Percentiles rank a stretch among this genome's conserved stretches.
Evolutionary conservation across 164 flowering plant genomes (phyloP).

Genomic region (Hamamelis virginiana): DNA sequence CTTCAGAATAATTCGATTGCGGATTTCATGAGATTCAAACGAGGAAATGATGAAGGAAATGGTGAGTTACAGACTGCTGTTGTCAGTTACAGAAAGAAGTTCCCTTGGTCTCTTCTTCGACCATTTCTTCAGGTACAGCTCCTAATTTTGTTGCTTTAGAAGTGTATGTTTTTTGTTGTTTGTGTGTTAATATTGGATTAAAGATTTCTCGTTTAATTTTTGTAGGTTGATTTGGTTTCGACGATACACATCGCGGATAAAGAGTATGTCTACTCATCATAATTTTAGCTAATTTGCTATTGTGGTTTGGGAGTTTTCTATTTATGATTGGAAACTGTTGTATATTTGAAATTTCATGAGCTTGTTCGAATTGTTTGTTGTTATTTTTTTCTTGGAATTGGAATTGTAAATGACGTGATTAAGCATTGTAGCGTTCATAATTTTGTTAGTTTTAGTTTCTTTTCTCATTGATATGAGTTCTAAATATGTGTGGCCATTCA

Average conservation of each 20-base stretch:
- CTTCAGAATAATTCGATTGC: constrained; percentile 64
- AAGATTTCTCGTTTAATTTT: constrained; percentile 1
- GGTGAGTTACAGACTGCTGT: constrained; percentile 93
- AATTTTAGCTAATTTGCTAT: not conserved
- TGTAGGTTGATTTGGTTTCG: constrained; percentile 97
- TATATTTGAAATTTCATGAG: no score
- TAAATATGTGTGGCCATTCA: no score
- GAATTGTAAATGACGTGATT: no score
- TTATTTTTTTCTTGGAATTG: no score
- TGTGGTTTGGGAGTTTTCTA: not conserved
- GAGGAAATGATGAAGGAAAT: constrained; percentile 22
- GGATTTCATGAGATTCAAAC: constrained; percentile 85
- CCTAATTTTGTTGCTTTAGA: not conserved
- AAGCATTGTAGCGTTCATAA: no score
- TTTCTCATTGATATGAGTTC: no score
- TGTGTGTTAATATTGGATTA: not conserved
- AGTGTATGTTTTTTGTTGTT: not conserved
- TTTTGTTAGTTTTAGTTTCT: no score
- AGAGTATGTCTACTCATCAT: constrained; percentile 52
- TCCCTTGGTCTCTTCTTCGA: constrained; percentile 79
- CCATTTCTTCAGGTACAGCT: constrained; percentile 75
- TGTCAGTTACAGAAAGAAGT: constrained; percentile 71
- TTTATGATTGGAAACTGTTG: not conserved
- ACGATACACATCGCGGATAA: constrained; percentile 95
- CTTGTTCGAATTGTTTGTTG: no score